Evolutionary conservation across 495 filamentous ascomycete species (phyloP).

Genomic region (Extremus antarcticus): DNA sequence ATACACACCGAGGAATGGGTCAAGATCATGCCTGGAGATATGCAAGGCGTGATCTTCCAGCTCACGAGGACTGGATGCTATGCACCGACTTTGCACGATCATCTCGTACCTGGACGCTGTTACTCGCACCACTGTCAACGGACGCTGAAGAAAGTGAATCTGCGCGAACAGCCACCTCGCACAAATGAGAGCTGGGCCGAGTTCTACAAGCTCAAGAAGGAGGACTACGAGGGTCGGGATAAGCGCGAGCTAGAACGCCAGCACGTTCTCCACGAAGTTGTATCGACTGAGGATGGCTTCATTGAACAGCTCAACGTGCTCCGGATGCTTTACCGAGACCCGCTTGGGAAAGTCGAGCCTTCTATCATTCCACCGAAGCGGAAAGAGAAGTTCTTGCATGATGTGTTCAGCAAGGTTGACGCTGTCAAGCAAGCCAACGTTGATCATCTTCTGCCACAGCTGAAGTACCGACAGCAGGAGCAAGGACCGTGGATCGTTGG

Average conservation of each 20-base stretch:
- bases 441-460: conserved; percentile 83
- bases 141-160: conserved; percentile 86
- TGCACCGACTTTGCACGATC: conserved; percentile 66
- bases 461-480: conserved; percentile 95
- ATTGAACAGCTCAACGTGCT: conserved; percentile 82
- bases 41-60: conserved; percentile 86
- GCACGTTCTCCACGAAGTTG: conserved; percentile 91
- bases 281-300: conserved; percentile 82
- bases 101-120: conserved; percentile 64
- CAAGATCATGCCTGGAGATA: conserved; percentile 63
- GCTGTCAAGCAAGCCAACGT: conserved; percentile 84
- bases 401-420: conserved; percentile 87
- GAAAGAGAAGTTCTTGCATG: conserved; percentile 62
- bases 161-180: conserved; percentile 55
- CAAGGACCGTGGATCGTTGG: conserved; percentile 90
- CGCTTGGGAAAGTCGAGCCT: conserved; percentile 59
- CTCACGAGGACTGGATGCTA: conserved; percentile 92
- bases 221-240: conserved; percentile 51
- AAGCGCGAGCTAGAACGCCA: conserved; percentile 90
- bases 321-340: conserved; percentile 75
- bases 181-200: conserved; percentile 79
- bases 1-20: conserved; percentile 96
- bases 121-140: conserved; percentile 91
- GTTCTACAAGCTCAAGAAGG: conserved; percentile 78
- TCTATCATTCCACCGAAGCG: conserved; percentile 68